Base-by-base conservation (phyloP, 2,329 filamentous ascomycete genomes). In the Pseudocercospora cruenta region DNA sequence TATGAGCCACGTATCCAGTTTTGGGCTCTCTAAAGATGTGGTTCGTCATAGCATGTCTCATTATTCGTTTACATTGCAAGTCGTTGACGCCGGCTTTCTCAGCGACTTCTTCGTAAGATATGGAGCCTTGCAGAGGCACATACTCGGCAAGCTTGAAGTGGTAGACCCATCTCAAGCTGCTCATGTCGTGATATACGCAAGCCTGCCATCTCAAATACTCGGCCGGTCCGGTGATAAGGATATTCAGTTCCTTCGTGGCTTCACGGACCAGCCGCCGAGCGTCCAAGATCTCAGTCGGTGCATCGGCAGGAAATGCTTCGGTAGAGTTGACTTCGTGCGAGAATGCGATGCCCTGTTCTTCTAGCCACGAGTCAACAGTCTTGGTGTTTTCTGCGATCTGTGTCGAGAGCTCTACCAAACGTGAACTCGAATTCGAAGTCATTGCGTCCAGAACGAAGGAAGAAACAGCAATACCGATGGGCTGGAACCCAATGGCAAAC, bases 41-140 rank as follows among this genome's bases (percentile, higher is more conserved):
- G 55, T 67, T 67, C 21, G 58, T 64, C 64, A 69, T 69, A 12
- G 60, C 64, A 28, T 66, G 53, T 24, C 67, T 47, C 36, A 69
- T 59, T 19, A 69, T 39, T 21, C 67, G 58, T 19, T 54, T 60
- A 6, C 45, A 45, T 21, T 67, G 62, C 16, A 58, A 10, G 31
- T 55, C 54, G 21, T 64, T 26, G 16, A 67, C 58, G 45, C 57
- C 43, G 9, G 57, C 54, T 31, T 63, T 68, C 16, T 22, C 31
- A n/a, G 45, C 54, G 21, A 68, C 16, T 47, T 66, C 63, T 12
- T 49, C 51, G 31, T 58, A 63, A 16, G 60, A 58, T 16, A 68
- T 59, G 4, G 36, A 28, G 8, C 60, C 54, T 36, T 60, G 26
- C n/a, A 65, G 24, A 5, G 66, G 63, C 21, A 67, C 54, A 21